phyloP scores from a whole-genome alignment of 1,284 basidiomycete genomes.

The Pseudozyma tsukubaensis region DNA sequence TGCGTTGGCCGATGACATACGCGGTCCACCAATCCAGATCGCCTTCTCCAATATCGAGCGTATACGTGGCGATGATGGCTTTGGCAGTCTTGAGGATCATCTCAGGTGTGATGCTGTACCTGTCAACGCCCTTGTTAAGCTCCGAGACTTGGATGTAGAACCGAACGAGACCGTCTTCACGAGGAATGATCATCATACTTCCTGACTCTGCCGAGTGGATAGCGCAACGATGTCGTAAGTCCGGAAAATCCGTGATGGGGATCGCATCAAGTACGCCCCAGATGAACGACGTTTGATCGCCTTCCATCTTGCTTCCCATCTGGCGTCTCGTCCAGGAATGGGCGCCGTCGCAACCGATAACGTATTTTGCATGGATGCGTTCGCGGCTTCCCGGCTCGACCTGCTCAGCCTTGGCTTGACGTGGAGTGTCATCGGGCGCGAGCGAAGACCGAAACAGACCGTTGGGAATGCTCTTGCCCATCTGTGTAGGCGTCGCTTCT shows the following conservation, averaged over 20 bases:
- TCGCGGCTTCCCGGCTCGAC: slow-evolving; percentile 24
- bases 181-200: slow-evolving; percentile 79
- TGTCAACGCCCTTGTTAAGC: slow-evolving; percentile 76
- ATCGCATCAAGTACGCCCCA: slow-evolving; percentile 61
- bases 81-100: slow-evolving; percentile 76
- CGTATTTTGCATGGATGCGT: slow-evolving; percentile 41
- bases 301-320: slow-evolving; percentile 62
- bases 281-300: slow-evolving; percentile 69
- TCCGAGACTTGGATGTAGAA: slow-evolving; percentile 78
- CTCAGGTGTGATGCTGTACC: slow-evolving; percentile 74
- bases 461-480: slow-evolving; percentile 35
- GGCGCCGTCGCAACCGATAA: slow-evolving; percentile 45
- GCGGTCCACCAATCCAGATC: slow-evolving; percentile 79
- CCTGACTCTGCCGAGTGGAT: slow-evolving; percentile 73
- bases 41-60: slow-evolving; percentile 73
- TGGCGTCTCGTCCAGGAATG: slow-evolving; percentile 38
- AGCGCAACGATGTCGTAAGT: slow-evolving; percentile 78
- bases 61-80: slow-evolving; percentile 78
- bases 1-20: slow-evolving; percentile 45
- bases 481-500: slow-evolving; percentile 32
- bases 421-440: slow-evolving; percentile 27
- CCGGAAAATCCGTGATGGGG: slow-evolving; percentile 71
- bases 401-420: not conserved
- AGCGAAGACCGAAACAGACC: slow-evolving; percentile 35
- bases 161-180: slow-evolving; percentile 76